Conservation (phyloP, 2,329 filamentous ascomycete species). For the Arthrinium phaeospermum region DNA sequence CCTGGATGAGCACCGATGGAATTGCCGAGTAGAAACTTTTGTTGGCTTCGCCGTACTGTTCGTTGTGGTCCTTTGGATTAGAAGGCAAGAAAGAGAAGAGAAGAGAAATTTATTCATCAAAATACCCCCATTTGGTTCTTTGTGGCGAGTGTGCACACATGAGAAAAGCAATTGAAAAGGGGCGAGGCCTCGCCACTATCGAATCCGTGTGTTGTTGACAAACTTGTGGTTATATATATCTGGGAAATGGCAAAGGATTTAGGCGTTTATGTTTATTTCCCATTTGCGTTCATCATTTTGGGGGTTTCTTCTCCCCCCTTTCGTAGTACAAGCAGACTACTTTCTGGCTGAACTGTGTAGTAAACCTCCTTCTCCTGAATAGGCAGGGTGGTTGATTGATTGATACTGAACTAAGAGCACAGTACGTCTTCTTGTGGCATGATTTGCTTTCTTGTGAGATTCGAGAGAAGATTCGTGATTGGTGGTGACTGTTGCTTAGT, state of each 20-base stretch:
- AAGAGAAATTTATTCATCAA: not conserved
- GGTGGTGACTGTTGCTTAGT: not conserved
- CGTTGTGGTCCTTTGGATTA: too few relatives aligned
- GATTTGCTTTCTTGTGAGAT: not conserved
- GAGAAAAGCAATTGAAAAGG: not conserved
- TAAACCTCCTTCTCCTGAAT: too few relatives aligned
- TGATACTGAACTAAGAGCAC: not conserved
- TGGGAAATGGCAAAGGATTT: conserved; percentile 4
- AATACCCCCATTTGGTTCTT: not conserved
- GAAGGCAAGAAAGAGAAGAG: not conserved
- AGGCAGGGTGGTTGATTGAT: not conserved
- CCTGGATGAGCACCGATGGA: conserved; percentile 53
- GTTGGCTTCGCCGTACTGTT: too few relatives aligned
- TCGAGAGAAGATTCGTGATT: too few relatives aligned
- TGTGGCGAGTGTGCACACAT: not conserved
- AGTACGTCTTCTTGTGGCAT: too few relatives aligned
- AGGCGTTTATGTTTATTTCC: conserved; percentile 3
- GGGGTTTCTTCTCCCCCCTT: not conserved
- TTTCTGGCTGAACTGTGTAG: not conserved
- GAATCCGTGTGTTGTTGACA: not conserved
- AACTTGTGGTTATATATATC: not conserved
- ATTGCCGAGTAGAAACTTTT: conserved; percentile 5
- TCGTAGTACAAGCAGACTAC: not conserved
- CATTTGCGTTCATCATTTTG: not conserved
- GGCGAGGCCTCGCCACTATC: not conserved